A percentile compares a stretch with the other conserved stretches of the same genome.
Evolutionary conservation across 768 basidiomycete genomes (phyloP).

Genomic region (Pholiota molesta): DNA sequence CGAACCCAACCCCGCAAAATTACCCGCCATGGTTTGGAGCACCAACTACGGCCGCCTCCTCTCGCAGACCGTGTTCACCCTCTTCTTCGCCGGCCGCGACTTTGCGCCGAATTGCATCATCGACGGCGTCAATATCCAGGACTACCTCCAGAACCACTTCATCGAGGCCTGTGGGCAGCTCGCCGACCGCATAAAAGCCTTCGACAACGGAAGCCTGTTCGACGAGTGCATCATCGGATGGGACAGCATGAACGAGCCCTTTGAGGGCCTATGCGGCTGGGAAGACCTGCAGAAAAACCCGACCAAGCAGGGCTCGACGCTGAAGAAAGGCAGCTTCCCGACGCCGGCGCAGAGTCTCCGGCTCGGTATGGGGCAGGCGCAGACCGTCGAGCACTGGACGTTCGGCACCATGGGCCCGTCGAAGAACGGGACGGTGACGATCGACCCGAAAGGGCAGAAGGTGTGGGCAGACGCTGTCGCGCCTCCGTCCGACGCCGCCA

Average conservation of each 20-base stretch:
- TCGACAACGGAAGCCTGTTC: slow-evolving; percentile 63
- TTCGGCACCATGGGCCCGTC: slow-evolving; percentile 82
- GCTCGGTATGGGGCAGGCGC: slow-evolving; percentile 85
- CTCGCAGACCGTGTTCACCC: slow-evolving; percentile 87
- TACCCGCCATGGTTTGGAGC: slow-evolving; percentile 96
- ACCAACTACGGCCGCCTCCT: slow-evolving; percentile 93
- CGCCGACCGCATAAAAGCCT: slow-evolving; percentile 72
- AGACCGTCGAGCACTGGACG: slow-evolving; percentile 81
- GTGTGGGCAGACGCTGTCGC: slow-evolving; percentile 64
- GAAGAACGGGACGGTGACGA: slow-evolving; percentile 69
- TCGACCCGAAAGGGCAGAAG: slow-evolving; percentile 82
- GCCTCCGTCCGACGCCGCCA: background rate
- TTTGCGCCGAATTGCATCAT: slow-evolving; percentile 92
- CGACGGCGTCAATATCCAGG: slow-evolving; percentile 91
- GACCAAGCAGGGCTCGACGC: slow-evolving; percentile 63
- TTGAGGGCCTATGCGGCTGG: slow-evolving; percentile 76
- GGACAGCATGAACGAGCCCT: slow-evolving; percentile 97
- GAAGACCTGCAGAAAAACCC: slow-evolving; percentile 70
- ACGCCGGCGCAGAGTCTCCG: slow-evolving; percentile 83
- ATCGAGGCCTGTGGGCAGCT: slow-evolving; percentile 75
- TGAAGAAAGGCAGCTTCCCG: slow-evolving; percentile 88
- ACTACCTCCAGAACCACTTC: slow-evolving; percentile 80
- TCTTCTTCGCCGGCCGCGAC: slow-evolving; percentile 90
- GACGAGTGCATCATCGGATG: slow-evolving; percentile 94
- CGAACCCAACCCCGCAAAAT: slow-evolving; percentile 64